Base-by-base conservation (phyloP, 2,329 filamentous ascomycete genomes). In the Paracorniculantispora psalliotae region DNA sequence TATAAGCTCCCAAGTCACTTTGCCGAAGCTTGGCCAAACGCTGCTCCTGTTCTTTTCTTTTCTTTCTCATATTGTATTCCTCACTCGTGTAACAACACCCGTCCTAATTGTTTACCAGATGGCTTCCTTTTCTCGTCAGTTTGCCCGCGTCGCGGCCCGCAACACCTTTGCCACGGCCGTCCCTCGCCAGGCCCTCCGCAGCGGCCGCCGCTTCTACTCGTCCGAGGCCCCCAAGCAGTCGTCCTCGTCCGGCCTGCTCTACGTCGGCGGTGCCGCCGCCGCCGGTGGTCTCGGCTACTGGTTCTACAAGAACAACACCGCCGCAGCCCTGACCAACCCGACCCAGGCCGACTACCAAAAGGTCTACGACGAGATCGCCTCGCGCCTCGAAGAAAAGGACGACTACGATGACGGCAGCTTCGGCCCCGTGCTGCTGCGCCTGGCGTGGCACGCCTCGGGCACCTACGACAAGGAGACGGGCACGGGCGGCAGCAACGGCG, bases 321-420 rank as follows among this genome's bases (percentile, higher is more conserved):
- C 75, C 61, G 74, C 73, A 17, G 71, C 75, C 66, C 72, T 84
- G 66, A 88, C 93, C 78, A 83, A 79, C 54, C 91, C 92, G 62
- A 89, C 84, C 69, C 85, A 89, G 76, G 87, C 88, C 68, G 92
- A 99, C 77, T 97, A 96, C 81, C 92, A 97, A 81, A 89, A 90
- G 76, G 91, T 97, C 57, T 97, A 97, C 80, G 84, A 97, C 73
- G 88, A 87, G 70, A 86, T 97, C 67, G 92, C 93, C 58, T 77
- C 80, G 70, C 81, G 81, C 62, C 80, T 97, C 58, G 88, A 94
- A 75, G 90, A 97, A 77, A 86, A 96, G 72, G 91, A 94, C 67
- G 89, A 97, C 66, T 97, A 97, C 73, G 93, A 97, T 70, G 93
- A 99, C 74, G 93, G 94, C 67, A 94, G 89, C 79, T 97, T 96